Base-by-base conservation (phyloP, 192 early-diverging fungal genomes). In the Entomortierella chlamydospora region DNA sequence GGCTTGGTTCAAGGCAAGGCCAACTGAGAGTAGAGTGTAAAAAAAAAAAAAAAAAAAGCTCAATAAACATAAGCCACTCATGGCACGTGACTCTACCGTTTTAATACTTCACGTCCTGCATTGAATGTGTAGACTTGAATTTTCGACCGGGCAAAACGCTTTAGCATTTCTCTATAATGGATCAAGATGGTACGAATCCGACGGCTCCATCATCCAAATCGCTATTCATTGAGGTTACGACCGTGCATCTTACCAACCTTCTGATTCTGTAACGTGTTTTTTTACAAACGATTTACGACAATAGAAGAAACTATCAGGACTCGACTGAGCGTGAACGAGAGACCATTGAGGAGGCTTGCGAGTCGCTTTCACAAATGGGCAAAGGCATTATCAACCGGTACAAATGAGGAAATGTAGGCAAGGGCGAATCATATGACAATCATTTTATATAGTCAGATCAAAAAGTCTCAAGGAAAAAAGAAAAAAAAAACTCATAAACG, bases 241-340 rank as follows among this genome's bases (percentile, higher is more conserved):
- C 2, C 45, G 45, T 47, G 12, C 15, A 5, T 20, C 15, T 47
- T 47, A 4, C 15, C 12, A 12, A 3, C 12, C 12, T 15, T 11
- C 45, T 47, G 45, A 47, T 11, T 47, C 20, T 20, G 5, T 20
- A 41, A 41, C 39, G 7, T 47, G 45, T 47, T 5, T 47, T 17
- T 20, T 20, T 20, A 20, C 15, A 12, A 12, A 3, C 15, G 20
- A 47, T 17, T 5, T 20, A 20, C 4, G 15, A 20, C 2, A 47
- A 20, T 64, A 77, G 73, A 77, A 34, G 45, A 17, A 28, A 68
- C 68, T 34, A 77, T 77, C 54, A 68, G 47, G 39, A 63, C 73
- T 5, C 65, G 73, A n/a, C 45, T 77, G 31, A 68, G 73, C 26
- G 64, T 77, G 37, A 77, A 77, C 63, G 73, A 77, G 34, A 59